Evolutionary conservation across 2,329 filamentous ascomycete species (phyloP).

Genomic region (Aspergillus udagawae): DNA sequence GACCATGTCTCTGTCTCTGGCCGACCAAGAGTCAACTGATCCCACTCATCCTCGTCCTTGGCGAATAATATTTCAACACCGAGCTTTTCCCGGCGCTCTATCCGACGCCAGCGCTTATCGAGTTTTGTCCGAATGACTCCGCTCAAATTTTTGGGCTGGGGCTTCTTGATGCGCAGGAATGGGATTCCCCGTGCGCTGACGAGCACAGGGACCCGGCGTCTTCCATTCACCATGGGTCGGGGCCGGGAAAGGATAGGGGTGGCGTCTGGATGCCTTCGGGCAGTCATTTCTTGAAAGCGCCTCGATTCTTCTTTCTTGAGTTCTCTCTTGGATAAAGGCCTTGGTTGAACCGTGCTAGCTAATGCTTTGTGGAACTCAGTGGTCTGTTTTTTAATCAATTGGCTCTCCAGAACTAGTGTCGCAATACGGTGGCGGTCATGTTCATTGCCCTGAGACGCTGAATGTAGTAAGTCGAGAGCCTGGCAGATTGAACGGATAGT

Average conservation of each 20-base stretch:
- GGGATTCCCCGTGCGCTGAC: conserved; percentile 42
- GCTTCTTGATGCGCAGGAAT: conserved; percentile 43
- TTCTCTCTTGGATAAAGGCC: conserved; percentile 19
- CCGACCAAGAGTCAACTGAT: conserved; percentile 25
- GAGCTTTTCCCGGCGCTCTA: conserved; percentile 30
- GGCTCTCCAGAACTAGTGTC: conserved; percentile 23
- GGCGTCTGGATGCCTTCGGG: conserved; percentile 30
- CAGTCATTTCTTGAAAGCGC: conserved; percentile 26
- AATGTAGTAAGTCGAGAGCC: conserved; percentile 38
- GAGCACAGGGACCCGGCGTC: conserved; percentile 37
- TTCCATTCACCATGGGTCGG: conserved; percentile 29
- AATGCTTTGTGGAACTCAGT: conserved; percentile 17
- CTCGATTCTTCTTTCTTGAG: conserved; percentile 22
- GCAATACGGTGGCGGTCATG: conserved; percentile 21
- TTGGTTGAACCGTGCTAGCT: conserved; percentile 13
- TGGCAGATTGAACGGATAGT: conserved; percentile 10
- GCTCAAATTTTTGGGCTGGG: conserved; percentile 39
- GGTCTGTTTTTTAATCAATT: conserved; percentile 18
- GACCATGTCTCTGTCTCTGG: conserved; percentile 23
- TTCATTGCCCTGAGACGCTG: conserved; percentile 26
- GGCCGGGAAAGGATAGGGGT: conserved; percentile 35
- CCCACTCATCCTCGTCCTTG: conserved; percentile 42
- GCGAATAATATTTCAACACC: conserved; percentile 28
- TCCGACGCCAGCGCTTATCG: conserved; percentile 30
- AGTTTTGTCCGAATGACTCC: conserved; percentile 34